Evolutionary conservation across 2,329 filamentous ascomycete species (phyloP).

Genomic region (Colletotrichum graminicola): DNA sequence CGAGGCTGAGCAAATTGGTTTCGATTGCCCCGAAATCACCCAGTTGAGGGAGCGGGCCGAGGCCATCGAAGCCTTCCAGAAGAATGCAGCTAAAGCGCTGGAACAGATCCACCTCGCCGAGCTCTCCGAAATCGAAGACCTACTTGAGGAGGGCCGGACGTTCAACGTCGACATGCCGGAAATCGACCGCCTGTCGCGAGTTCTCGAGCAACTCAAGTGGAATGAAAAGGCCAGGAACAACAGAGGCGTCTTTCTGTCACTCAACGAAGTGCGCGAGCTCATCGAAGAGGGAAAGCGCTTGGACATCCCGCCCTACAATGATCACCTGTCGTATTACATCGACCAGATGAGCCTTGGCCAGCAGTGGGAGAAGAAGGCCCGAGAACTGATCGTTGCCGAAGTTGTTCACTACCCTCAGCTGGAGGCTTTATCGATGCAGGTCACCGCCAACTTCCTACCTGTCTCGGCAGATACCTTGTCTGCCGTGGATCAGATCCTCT

Average conservation of each 20-base stretch:
- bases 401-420: constrained; percentile 94
- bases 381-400: constrained; percentile 92
- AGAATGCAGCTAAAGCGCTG: constrained; percentile 78
- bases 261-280: constrained; percentile 83
- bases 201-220: constrained; percentile 91
- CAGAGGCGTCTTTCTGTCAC: constrained; percentile 74
- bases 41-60: constrained; percentile 87
- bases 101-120: constrained; percentile 73
- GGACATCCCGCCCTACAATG: constrained; percentile 83
- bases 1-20: constrained; percentile 87
- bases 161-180: constrained; percentile 95
- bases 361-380: constrained; percentile 92
- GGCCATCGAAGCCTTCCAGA: constrained; percentile 86
- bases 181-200: constrained; percentile 82
- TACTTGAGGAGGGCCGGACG: constrained; percentile 88
- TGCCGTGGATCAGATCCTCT: constrained; percentile 89
- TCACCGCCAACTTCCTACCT: constrained; percentile 75
- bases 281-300: constrained; percentile 83
- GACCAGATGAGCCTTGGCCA: constrained; percentile 83
- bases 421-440: constrained; percentile 89
- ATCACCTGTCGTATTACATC: constrained; percentile 80
- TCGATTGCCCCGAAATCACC: constrained; percentile 91
- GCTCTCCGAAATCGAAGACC: constrained; percentile 84
- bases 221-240: constrained; percentile 79
- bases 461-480: constrained; percentile 85